These are phyloP conservation scores for Epichloe sibirici DNA, from an alignment of 2,329 filamentous ascomycete species.

Conservation along the genomic window DNA sequence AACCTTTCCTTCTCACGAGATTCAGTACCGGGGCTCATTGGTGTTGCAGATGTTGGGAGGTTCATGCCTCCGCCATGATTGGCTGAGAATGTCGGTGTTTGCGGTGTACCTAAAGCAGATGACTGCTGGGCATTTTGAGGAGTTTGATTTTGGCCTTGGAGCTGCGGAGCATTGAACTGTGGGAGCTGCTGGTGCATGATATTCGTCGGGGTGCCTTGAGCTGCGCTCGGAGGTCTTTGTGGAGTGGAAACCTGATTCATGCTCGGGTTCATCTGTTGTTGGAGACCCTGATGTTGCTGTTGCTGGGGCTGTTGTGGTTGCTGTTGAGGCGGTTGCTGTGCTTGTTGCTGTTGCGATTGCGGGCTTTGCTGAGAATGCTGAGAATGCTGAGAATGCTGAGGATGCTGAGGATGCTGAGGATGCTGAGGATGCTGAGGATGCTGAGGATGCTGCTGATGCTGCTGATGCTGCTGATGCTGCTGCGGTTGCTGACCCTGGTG, in stretches of 20 bases:
- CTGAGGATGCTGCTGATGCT: slow-evolving; percentile 20
- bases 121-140: slow-evolving; percentile 21
- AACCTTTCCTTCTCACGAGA: slow-evolving; percentile 45
- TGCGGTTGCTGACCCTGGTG: slow-evolving; percentile 18
- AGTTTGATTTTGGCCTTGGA: slow-evolving; percentile 24
- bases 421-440: slow-evolving; percentile 17
- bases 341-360: slow-evolving; percentile 13
- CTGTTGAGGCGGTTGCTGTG: slow-evolving; percentile 10
- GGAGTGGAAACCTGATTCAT: slow-evolving; percentile 12
- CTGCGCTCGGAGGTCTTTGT: slow-evolving; percentile 13
- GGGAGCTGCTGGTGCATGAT: slow-evolving; percentile 10
- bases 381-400: slow-evolving; percentile 4
- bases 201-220: slow-evolving; percentile 14
- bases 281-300: slow-evolving; percentile 15
- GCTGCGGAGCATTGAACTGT: slow-evolving; percentile 24
- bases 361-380: slow-evolving; percentile 19
- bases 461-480: slow-evolving; percentile 17
- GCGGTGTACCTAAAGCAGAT: slow-evolving; percentile 34
- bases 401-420: not conserved
- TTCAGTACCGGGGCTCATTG: slow-evolving; percentile 40
- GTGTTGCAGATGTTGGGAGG: slow-evolving; percentile 28
- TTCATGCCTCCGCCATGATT: slow-evolving; percentile 29
- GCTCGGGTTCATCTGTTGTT: slow-evolving; percentile 10
- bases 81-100: slow-evolving; percentile 44
- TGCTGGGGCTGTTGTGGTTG: slow-evolving; percentile 6